Conservation (phyloP, 805 yeast species). For the Kuraishia floccosa region DNA sequence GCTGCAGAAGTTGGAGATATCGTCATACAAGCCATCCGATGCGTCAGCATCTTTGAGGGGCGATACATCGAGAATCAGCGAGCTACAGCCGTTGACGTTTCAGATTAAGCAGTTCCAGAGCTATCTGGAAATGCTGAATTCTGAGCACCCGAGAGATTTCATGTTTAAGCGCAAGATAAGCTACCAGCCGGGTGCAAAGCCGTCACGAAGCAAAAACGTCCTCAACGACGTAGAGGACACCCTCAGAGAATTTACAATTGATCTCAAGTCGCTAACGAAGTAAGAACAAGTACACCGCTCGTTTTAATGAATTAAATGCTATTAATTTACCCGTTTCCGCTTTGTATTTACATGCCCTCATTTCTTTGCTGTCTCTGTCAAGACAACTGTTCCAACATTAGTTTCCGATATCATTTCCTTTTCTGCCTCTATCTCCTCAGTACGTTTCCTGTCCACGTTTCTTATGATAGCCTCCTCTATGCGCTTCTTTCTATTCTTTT, state of each 20-base stretch:
- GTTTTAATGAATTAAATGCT: too few species aligned
- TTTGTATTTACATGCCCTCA: too few species aligned
- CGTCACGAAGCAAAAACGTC: neutral
- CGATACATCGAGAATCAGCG: slow-evolving; percentile 8
- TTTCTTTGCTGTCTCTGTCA: too few species aligned
- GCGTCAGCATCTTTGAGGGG: neutral
- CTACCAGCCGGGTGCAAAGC: too few species aligned
- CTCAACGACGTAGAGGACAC: slow-evolving; percentile 9
- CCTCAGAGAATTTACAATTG: slow-evolving; percentile 14
- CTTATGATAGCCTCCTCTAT: too few species aligned
- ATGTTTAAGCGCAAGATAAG: slow-evolving; percentile 15
- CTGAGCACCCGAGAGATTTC: slow-evolving; percentile 21
- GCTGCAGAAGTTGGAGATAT: slow-evolving; percentile 13
- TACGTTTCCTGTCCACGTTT: too few species aligned
- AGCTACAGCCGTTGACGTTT: slow-evolving; percentile 10
- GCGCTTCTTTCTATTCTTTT: too few species aligned
- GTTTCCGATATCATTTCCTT: too few species aligned
- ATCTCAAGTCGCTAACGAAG: slow-evolving; percentile 9
- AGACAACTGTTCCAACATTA: too few species aligned
- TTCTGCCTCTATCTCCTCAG: too few species aligned
- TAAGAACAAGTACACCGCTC: too few species aligned
- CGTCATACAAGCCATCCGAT: slow-evolving; percentile 11
- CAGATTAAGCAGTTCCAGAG: slow-evolving; percentile 19
- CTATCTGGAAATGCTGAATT: slow-evolving; percentile 16
- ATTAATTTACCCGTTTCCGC: too few species aligned